Evolutionary conservation across 2,329 filamentous ascomycete species (phyloP), one percentile per base, ranked within the genome.

Genomic region (Samsoniella hepiali): DNA sequence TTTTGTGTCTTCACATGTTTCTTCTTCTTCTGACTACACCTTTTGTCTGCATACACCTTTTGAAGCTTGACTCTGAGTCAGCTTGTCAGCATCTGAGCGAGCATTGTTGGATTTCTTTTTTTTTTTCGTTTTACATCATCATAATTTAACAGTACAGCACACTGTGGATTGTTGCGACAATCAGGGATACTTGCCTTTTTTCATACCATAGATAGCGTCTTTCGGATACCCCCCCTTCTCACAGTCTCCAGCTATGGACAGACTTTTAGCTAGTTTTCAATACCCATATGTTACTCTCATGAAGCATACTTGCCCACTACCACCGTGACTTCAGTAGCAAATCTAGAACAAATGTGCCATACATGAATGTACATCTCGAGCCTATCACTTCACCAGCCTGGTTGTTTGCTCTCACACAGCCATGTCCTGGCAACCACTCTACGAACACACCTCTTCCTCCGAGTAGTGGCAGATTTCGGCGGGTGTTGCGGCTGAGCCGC

Each of bases 171-270:
- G 58, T 47, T 27, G 6, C 38, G 58, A 38, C 49, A 54, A 54
- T 54, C 58, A 45, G 29, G 40, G 31, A 61, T 47, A 32, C 38
- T 42, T 31, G 27, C 3, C 9, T 32, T 7, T 51, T 29, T 58
- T 58, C 42, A 58, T 44, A 49, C 44, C 32, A 34, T 56, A 56
- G 59, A 62, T 56, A 58, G 44, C 51, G 22, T 50, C 22, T 56
- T 50, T 49, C 22, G 59, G 59, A 62, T 62, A 62, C 58, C 59
- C 59, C 59, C 59, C 51, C 27, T 42, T 56, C 56, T n/a, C 51
- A 11, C 50, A 62, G 53, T 62, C 59, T 62, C 42, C 42, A 42
- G n/a, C n/a, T 36, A 50, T 44, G 47, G 59, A 62, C 38, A 38
- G 59, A 62, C 59, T 62, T 53, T 56, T 47, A 56, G 51, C 51